A percentile compares a stretch with the other conserved stretches of the same genome.
phyloP scores from a whole-genome alignment of 768 basidiomycete genomes.

The Tylopilus rubrobrunneus region DNA sequence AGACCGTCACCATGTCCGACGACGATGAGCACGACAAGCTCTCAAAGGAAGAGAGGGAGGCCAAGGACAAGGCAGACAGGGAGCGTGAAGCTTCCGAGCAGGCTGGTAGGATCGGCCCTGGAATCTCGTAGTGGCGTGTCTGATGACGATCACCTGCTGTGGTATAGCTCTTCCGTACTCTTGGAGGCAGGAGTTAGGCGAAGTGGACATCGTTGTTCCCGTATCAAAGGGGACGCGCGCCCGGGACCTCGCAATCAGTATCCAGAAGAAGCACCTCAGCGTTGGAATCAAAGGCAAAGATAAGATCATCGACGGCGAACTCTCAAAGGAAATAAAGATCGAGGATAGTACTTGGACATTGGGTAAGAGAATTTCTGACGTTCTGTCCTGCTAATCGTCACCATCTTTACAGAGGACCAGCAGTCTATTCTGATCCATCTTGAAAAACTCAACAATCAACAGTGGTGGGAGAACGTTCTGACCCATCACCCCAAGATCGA shows the following conservation, averaged over 20 bases:
- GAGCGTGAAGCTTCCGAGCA: slow-evolving; percentile 77
- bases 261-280: slow-evolving; percentile 80
- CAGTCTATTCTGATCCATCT: slow-evolving; percentile 69
- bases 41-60: slow-evolving; percentile 70
- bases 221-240: slow-evolving; percentile 86
- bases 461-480: slow-evolving; percentile 98
- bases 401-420: slow-evolving; percentile 64
- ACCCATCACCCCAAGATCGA: slow-evolving; percentile 96
- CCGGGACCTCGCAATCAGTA: slow-evolving; percentile 64
- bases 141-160: slow-evolving; percentile 13
- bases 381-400: slow-evolving; percentile 9
- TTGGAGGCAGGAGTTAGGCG: slow-evolving; percentile 88
- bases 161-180: slow-evolving; percentile 76
- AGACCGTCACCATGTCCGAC: slow-evolving; percentile 32
- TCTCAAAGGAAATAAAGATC: slow-evolving; percentile 91
- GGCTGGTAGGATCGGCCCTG: slow-evolving; percentile 54
- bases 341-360: slow-evolving; percentile 98
- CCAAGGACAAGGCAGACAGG: slow-evolving; percentile 62
- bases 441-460: slow-evolving; percentile 81
- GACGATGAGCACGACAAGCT: slow-evolving; percentile 73
- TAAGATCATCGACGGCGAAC: slow-evolving; percentile 81
- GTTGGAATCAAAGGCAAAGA: slow-evolving; percentile 85
- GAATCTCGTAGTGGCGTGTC: slow-evolving; percentile 14
- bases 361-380: slow-evolving; percentile 48
- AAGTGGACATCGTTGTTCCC: slow-evolving; percentile 78